Percentiles rank a stretch among this genome's conserved stretches.
Evolutionary conservation across 2,329 filamentous ascomycete species (phyloP).

Genomic region (Colletotrichum lupini): DNA sequence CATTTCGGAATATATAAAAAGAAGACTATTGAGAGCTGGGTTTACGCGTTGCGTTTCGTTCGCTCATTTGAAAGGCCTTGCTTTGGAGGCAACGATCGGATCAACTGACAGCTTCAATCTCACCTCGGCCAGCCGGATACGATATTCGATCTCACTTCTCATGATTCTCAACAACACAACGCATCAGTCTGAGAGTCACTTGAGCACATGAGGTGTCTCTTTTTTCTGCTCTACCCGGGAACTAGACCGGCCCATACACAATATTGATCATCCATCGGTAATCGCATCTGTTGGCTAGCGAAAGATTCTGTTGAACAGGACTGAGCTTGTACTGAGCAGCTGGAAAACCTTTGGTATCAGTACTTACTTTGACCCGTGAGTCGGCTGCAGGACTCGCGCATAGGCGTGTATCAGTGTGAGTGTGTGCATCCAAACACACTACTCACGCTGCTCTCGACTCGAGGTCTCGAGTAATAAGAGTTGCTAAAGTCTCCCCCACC

Average conservation of each 20-base stretch:
- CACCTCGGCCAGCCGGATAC: neutral
- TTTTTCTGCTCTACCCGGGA: neutral
- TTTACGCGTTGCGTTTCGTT: neutral
- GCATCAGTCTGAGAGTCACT: neutral
- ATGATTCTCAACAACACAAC: neutral
- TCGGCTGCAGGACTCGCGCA: conserved; percentile 6
- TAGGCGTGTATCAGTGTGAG: conserved; percentile 1
- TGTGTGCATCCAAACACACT: neutral
- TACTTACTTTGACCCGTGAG: neutral
- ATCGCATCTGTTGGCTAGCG: neutral
- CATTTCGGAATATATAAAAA: conserved; percentile 8
- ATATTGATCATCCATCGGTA: neutral
- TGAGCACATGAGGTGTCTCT: neutral
- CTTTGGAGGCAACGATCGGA: neutral
- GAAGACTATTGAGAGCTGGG: neutral
- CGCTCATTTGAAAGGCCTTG: neutral
- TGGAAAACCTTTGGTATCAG: neutral
- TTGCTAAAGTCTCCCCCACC: neutral
- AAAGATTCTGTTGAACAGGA: neutral
- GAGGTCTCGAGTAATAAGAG: too few species aligned
- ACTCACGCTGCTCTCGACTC: neutral
- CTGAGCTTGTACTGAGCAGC: neutral
- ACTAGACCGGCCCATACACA: neutral
- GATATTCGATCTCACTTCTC: neutral
- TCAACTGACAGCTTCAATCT: neutral